phyloP scores from a whole-genome alignment of 2,329 filamentous ascomycete species.

The Epichloe baconii region DNA sequence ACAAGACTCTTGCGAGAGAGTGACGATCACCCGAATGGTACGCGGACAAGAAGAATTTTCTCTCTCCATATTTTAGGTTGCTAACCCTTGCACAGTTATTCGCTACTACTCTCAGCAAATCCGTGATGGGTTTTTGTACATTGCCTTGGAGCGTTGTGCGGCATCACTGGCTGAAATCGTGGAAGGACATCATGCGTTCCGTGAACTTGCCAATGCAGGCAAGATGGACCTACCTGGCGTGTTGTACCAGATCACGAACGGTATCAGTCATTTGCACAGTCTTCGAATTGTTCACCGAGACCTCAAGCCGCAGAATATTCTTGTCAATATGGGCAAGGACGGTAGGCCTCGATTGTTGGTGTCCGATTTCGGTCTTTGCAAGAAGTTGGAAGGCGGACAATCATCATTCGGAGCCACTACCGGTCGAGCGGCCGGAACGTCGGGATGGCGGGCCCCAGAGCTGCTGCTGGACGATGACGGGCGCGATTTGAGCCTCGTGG shows the following conservation, averaged over 20 bases:
- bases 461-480: conserved; percentile 70
- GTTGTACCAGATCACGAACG: conserved; percentile 79
- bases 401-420: conserved; percentile 93
- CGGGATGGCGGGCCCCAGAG: conserved; percentile 93
- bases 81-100: conserved; percentile 48
- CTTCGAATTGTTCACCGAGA: conserved; percentile 94
- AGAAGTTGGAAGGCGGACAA: conserved; percentile 88
- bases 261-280: conserved; percentile 77
- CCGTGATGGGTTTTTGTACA: conserved; percentile 84
- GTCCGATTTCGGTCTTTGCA: conserved; percentile 94
- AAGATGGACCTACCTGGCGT: conserved; percentile 66
- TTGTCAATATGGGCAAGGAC: conserved; percentile 63
- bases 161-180: conserved; percentile 88
- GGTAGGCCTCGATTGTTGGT: conserved; percentile 75
- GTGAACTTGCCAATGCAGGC: conserved; percentile 57
- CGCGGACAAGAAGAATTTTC: background rate
- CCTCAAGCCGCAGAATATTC: conserved; percentile 93
- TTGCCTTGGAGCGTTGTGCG: conserved; percentile 86
- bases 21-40: conserved; percentile 82
- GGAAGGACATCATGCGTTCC: conserved; percentile 56
- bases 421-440: conserved; percentile 82
- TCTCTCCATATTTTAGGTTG: background rate
- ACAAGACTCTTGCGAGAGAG: conserved; percentile 83
- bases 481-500: conserved; percentile 33
- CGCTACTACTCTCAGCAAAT: conserved; percentile 90